phyloP scores from a whole-genome alignment of 768 basidiomycete species.

The Artomyces pyxidatus region DNA sequence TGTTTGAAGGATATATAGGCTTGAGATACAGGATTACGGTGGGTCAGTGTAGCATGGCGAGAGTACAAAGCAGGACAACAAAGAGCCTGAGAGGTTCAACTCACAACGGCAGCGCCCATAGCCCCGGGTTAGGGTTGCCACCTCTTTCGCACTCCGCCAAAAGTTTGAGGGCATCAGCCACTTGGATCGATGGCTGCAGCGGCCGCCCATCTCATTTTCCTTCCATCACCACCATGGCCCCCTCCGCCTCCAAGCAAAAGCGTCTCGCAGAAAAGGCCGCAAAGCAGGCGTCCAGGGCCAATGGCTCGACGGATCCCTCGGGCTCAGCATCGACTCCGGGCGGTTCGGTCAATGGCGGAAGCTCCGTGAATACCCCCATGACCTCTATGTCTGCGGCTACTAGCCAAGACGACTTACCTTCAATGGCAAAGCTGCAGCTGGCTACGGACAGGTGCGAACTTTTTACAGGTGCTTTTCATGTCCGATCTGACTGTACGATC shows the following conservation, averaged over 20 bases:
- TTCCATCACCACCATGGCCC: constrained; percentile 41
- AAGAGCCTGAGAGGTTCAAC: neutral
- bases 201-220: neutral
- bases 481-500: neutral
- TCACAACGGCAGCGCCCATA: neutral
- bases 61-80: neutral
- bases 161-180: neutral
- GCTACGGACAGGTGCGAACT: constrained; percentile 76
- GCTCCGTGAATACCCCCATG: constrained; percentile 65
- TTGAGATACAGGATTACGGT: neutral
- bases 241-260: constrained; percentile 85
- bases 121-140: constrained; percentile 11
- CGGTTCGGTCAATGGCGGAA: constrained; percentile 51
- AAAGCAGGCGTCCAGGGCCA: constrained; percentile 56
- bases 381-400: constrained; percentile 75
- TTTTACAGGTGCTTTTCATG: constrained; percentile 4
- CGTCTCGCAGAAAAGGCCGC: constrained; percentile 92
- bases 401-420: constrained; percentile 69
- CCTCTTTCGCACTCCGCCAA: constrained; percentile 2
- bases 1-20: neutral
- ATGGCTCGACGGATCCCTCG: constrained; percentile 35
- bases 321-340: constrained; percentile 52
- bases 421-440: constrained; percentile 84
- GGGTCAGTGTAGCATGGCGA: neutral
- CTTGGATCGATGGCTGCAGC: constrained; percentile 7